These are phyloP conservation scores for Penicillium parvum DNA, from an alignment of 495 filamentous ascomycete genomes.

Conservation along the genomic window DNA sequence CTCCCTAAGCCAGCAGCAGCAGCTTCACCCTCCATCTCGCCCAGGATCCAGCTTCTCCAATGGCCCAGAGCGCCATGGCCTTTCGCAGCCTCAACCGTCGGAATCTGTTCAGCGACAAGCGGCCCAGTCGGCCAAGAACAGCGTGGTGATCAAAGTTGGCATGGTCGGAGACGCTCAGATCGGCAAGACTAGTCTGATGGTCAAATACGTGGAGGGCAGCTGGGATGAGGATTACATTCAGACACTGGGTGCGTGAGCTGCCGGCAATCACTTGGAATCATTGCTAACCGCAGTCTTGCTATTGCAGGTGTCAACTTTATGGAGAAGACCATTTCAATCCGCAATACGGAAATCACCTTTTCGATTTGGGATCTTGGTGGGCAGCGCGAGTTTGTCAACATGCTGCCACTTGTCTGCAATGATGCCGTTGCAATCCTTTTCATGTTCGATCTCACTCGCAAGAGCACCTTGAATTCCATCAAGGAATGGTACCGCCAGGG, in stretches of 20 bases:
- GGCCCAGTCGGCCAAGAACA: slow-evolving; percentile 58
- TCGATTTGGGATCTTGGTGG: slow-evolving; percentile 98
- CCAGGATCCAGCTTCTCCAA: slow-evolving; percentile 49
- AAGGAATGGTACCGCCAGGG: slow-evolving; percentile 99
- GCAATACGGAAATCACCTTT: slow-evolving; percentile 99
- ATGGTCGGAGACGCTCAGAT: slow-evolving; percentile 99
- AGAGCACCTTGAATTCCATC: slow-evolving; percentile 97
- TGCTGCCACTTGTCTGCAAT: slow-evolving; percentile 97
- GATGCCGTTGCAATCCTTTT: slow-evolving; percentile 97
- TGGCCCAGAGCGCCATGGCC: slow-evolving; percentile 38
- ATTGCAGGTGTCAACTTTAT: slow-evolving; percentile 94
- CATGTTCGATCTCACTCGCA: slow-evolving; percentile 98
- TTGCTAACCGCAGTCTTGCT: background rate
- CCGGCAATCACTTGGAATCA: slow-evolving; percentile 3
- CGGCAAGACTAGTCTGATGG: slow-evolving; percentile 98
- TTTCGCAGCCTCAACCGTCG: slow-evolving; percentile 35
- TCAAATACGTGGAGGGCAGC: slow-evolving; percentile 98
- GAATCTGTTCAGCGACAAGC: slow-evolving; percentile 41
- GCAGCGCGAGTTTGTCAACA: slow-evolving; percentile 98
- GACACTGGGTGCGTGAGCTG: slow-evolving; percentile 64
- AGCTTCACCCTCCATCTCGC: slow-evolving; percentile 41
- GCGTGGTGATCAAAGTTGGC: slow-evolving; percentile 97
- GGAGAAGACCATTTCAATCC: slow-evolving; percentile 99
- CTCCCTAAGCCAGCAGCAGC: slow-evolving; percentile 38
- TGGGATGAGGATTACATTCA: slow-evolving; percentile 99